These are phyloP conservation scores for Pseudogymnoascus sp. DNA, from an alignment of 2,329 filamentous ascomycete species.

Conservation along the genomic window DNA sequence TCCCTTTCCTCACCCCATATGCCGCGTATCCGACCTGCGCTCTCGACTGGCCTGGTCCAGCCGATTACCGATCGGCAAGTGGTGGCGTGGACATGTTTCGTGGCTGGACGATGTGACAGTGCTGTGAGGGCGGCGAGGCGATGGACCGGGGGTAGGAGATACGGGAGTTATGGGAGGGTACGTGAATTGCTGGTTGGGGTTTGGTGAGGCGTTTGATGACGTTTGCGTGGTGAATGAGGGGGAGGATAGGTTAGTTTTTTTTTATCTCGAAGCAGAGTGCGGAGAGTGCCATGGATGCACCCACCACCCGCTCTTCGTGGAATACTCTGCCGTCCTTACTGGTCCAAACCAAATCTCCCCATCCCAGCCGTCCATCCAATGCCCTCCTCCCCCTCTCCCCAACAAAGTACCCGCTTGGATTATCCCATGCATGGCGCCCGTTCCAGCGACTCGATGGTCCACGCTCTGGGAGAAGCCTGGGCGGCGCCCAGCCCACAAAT, in stretches of 20 bases:
- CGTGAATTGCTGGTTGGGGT: not conserved
- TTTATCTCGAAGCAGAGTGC: not conserved
- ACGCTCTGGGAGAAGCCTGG: not conserved
- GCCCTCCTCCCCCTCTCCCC: not conserved
- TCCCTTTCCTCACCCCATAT: not conserved
- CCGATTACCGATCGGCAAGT: not conserved
- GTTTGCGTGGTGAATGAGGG: not conserved
- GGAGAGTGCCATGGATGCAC: not conserved
- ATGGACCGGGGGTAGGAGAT: not conserved
- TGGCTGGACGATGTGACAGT: not conserved
- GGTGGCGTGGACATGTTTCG: not conserved
- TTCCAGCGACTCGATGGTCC: not conserved
- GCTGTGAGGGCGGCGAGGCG: not conserved
- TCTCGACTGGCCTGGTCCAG: not conserved
- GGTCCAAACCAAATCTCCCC: not conserved
- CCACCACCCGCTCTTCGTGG: not conserved
- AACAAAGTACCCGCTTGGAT: not conserved
- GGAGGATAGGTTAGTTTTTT: not conserved
- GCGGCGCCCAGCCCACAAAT: not conserved
- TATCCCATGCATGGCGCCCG: not conserved
- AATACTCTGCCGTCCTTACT: not conserved
- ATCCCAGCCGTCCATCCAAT: not conserved
- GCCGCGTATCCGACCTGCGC: not conserved
- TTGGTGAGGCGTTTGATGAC: not conserved
- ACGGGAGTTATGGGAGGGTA: not conserved